Conservation (phyloP, 371 early-diverging fungal genomes). For the Rhizomucor miehei region DNA sequence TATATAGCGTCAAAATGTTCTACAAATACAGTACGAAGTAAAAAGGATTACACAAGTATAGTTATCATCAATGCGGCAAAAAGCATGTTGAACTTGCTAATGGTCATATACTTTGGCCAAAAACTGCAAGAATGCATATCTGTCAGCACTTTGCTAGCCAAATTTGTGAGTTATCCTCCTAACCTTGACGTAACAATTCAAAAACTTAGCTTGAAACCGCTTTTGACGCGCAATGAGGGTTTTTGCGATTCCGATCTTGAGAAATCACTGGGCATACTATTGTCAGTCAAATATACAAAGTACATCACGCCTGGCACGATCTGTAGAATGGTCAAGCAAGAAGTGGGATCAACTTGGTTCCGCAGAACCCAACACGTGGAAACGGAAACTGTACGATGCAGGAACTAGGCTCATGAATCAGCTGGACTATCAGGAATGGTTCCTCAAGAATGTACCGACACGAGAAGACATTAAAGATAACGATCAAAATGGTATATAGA, state of each 20-base stretch:
- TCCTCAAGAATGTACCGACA: slow-evolving; percentile 71
- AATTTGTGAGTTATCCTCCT: too few relatives aligned
- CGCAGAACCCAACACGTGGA: slow-evolving; percentile 51
- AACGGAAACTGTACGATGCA: slow-evolving; percentile 53
- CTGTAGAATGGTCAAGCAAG: slow-evolving; percentile 52
- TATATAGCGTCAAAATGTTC: too few relatives aligned
- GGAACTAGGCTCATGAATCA: slow-evolving; percentile 72
- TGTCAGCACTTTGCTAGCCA: too few relatives aligned
- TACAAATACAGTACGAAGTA: too few relatives aligned
- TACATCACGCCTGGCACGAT: slow-evolving; percentile 47
- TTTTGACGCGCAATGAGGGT: slow-evolving; percentile 27
- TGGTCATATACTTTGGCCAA: too few relatives aligned
- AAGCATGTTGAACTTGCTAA: too few relatives aligned
- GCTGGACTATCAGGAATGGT: slow-evolving; percentile 75
- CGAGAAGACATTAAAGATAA: slow-evolving; percentile 40
- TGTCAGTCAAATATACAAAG: slow-evolving; percentile 43
- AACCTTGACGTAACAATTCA: too few relatives aligned
- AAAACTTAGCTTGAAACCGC: neutral
- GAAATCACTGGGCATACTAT: slow-evolving; percentile 51
- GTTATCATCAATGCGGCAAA: too few relatives aligned
- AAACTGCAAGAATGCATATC: too few relatives aligned
- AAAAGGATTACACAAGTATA: too few relatives aligned
- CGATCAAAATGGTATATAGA: slow-evolving; percentile 38
- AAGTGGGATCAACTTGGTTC: slow-evolving; percentile 65
- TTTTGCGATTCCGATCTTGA: slow-evolving; percentile 44